Evolutionary conservation across 495 filamentous ascomycete genomes (phyloP).

Genomic region (Aspergillus haitiensis): DNA sequence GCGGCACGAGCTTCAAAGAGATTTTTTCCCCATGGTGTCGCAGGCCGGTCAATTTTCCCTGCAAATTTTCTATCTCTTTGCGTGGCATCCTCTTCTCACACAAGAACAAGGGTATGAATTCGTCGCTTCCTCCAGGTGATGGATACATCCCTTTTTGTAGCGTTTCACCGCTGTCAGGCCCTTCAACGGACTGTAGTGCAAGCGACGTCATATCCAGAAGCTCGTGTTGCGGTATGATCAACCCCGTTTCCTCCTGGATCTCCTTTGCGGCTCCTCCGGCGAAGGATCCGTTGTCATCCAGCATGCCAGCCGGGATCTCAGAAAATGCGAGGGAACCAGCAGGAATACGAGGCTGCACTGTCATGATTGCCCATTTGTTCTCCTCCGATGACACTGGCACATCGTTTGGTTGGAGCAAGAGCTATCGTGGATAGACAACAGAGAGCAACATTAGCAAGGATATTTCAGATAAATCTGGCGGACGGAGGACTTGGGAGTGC

Average conservation of each 20-base stretch:
- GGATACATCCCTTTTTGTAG: constrained; percentile 70
- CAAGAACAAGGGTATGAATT: constrained; percentile 77
- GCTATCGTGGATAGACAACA: constrained; percentile 28
- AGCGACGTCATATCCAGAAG: constrained; percentile 71
- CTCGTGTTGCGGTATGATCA: constrained; percentile 55
- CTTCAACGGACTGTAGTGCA: constrained; percentile 39
- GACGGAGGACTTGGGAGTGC: constrained; percentile 9
- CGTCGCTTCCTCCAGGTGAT: constrained; percentile 79
- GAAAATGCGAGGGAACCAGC: constrained; percentile 73
- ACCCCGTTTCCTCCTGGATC: constrained; percentile 77
- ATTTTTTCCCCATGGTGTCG: constrained; percentile 82
- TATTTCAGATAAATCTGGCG: neutral
- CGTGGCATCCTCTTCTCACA: constrained; percentile 67
- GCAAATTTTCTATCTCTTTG: constrained; percentile 63
- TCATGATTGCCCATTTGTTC: constrained; percentile 71
- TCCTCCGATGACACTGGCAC: constrained; percentile 35
- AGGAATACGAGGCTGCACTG: constrained; percentile 79
- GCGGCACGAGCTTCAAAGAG: constrained; percentile 67
- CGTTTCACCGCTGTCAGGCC: constrained; percentile 36
- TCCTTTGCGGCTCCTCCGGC: constrained; percentile 76
- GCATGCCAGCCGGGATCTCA: constrained; percentile 88
- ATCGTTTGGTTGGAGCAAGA: constrained; percentile 73
- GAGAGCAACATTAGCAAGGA: constrained; percentile 1
- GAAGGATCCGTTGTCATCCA: constrained; percentile 76
- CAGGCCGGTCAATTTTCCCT: constrained; percentile 75